Percentiles rank a stretch among this genome's conserved stretches.
These are phyloP conservation scores for Fusarium sp. DNA, from an alignment of 2,329 filamentous ascomycete genomes.

Conservation along the genomic window DNA sequence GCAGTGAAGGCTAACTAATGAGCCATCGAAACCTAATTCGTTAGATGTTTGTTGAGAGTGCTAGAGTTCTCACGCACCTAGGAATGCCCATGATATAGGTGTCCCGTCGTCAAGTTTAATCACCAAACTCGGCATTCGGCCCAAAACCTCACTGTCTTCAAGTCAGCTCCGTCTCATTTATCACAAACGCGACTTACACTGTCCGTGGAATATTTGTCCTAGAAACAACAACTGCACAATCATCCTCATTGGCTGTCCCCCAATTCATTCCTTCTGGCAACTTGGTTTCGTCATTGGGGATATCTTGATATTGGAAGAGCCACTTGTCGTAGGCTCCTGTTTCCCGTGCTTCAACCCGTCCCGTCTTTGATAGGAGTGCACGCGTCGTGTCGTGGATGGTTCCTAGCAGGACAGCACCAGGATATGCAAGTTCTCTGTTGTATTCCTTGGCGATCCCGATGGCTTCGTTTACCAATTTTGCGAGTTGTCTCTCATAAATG, in stretches of 20 bases:
- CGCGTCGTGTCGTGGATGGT: constrained; percentile 48
- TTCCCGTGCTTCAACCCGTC: constrained; percentile 43
- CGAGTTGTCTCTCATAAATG: constrained; percentile 50
- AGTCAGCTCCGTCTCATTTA: not conserved
- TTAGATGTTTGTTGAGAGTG: constrained; percentile 1
- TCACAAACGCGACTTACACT: constrained; percentile 49
- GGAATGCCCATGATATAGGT: constrained; percentile 74
- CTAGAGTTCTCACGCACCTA: constrained; percentile 49
- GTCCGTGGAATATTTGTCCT: constrained; percentile 68
- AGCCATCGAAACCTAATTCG: constrained; percentile 66
- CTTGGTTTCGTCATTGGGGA: constrained; percentile 52
- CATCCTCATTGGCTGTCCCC: constrained; percentile 62
- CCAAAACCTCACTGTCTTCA: constrained; percentile 53
- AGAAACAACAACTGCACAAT: constrained; percentile 67
- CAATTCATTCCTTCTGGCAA: constrained; percentile 66
- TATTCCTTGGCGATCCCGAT: constrained; percentile 44
- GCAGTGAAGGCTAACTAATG: constrained; percentile 70
- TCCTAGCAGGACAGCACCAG: constrained; percentile 52
- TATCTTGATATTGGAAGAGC: constrained; percentile 61
- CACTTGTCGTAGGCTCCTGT: constrained; percentile 65
- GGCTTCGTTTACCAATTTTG: constrained; percentile 46
- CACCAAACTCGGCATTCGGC: constrained; percentile 59
- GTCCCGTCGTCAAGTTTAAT: constrained; percentile 60
- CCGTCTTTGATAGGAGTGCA: constrained; percentile 39
- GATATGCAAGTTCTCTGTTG: constrained; percentile 28